Evolutionary conservation across 2,329 filamentous ascomycete genomes (phyloP), one percentile per base, ranked within the genome.

Genomic region (Botryotinia globosa): DNA sequence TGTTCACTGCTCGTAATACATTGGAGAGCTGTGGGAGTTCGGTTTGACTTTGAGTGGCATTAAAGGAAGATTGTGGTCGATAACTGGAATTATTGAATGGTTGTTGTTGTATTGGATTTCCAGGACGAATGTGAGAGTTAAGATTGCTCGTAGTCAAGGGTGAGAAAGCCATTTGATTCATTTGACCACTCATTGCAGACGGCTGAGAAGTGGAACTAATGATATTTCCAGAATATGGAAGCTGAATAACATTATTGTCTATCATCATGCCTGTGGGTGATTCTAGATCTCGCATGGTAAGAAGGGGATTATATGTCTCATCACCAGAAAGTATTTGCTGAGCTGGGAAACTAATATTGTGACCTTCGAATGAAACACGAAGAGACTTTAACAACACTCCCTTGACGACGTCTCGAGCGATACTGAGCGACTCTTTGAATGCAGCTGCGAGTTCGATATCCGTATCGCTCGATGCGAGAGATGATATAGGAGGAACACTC

Each of bases 361-460:
- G 63, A n/a, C 51, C 64, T 39, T 72, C 63, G n/a, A 68, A 25
- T 10, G 70, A 61, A 10, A 34, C n/a, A 45, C 34, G 32, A 29
- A 39, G 48, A 51, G 59, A 48, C 32, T 42, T 51, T 9, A 72
- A 34, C 22, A 72, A 39, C 51, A 42, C 25, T 44, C 51, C 70
- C 70, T 68, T 72, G 32, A 56, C 44, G 59, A 72, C 70, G 48
- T 72, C 70, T 58, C 70, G 39, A 68, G 54, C 70, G 34, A 72
- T 37, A 48, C 18, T 4, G 16, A 72, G 54, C 25, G 70, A 72
- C 12, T 58, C 70, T 44, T n/a, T 9, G 22, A 74, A 74, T 18
- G 66, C 64, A 42, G 72, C 63, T n/a, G 67, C 71, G 59, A 75
- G 69, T 44, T 73, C 71, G 32, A 72, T n/a, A 34, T 51, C 51